These are phyloP conservation scores for Gastrodia elata DNA, from an alignment of 106 monocot genomes.

Conservation along the genomic window DNA sequence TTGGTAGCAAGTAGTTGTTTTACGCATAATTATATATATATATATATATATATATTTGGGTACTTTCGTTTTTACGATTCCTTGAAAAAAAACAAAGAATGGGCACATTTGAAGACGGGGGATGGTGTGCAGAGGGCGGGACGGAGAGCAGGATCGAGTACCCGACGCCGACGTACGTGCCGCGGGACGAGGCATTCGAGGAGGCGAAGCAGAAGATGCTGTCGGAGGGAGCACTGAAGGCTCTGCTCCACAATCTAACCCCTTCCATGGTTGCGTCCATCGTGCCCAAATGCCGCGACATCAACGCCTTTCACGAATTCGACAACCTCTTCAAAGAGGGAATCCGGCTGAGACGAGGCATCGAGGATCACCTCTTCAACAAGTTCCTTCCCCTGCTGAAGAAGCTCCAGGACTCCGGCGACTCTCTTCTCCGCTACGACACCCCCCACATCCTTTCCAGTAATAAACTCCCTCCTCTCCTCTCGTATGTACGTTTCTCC, in stretches of 20 bases:
- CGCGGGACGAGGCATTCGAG: constrained; percentile 76
- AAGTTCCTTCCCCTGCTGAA: constrained; percentile 67
- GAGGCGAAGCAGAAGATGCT: constrained; percentile 65
- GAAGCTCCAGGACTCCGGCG: constrained; percentile 43
- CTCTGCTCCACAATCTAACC: constrained; percentile 59
- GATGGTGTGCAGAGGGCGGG: constrained; percentile 2
- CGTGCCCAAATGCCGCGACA: constrained; percentile 43
- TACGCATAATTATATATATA: too few species aligned
- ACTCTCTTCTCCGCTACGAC: constrained; percentile 56
- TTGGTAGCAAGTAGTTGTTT: too few species aligned
- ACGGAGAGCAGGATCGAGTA: constrained; percentile 63
- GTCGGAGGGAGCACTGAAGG: constrained; percentile 31
- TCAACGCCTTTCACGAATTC: constrained; percentile 70
- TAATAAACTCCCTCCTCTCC: constrained; percentile 14
- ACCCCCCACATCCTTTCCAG: constrained; percentile 73
- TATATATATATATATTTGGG: too few species aligned
- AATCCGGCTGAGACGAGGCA: constrained; percentile 33
- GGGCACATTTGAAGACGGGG: too few species aligned
- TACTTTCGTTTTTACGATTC: too few species aligned
- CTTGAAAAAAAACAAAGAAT: too few species aligned
- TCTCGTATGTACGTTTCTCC: too few species aligned
- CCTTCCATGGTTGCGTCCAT: constrained; percentile 45
- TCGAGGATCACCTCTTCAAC: constrained; percentile 44
- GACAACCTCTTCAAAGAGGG: constrained; percentile 82
- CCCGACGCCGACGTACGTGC: constrained; percentile 60